A percentile compares a stretch with the other conserved stretches of the same genome.
phyloP scores from a whole-genome alignment of 164 flowering plant genomes.

The Santalum album region DNA sequence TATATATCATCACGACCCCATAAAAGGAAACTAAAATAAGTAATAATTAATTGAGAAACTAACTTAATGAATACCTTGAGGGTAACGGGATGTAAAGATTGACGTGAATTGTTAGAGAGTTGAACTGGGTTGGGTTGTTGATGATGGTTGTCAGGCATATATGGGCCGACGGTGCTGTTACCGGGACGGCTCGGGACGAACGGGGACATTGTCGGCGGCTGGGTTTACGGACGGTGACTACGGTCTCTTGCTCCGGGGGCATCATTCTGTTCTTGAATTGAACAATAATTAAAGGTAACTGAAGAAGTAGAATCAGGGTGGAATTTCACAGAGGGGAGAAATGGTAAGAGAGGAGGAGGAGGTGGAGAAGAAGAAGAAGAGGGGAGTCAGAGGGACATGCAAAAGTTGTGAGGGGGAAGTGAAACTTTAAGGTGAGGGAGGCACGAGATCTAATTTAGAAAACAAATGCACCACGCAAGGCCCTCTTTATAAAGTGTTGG shows the following conservation, averaged over 20 bases:
- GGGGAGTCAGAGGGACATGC: constrained; percentile 25
- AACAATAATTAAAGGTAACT: background rate
- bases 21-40: background rate
- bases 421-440: constrained; percentile 28
- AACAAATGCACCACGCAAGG: background rate
- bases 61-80: constrained; percentile 39
- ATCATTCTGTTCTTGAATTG: constrained; percentile 44
- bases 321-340: background rate
- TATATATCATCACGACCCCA: background rate
- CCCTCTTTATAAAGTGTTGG: too few species aligned
- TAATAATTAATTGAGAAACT: background rate
- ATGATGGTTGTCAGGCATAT: constrained; percentile 7
- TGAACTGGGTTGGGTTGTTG: constrained; percentile 9
- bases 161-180: constrained; percentile 20
- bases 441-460: constrained; percentile 29
- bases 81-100: constrained; percentile 37
- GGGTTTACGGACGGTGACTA: constrained; percentile 7
- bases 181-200: constrained; percentile 26
- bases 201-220: constrained; percentile 20
- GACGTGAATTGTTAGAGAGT: constrained; percentile 21
- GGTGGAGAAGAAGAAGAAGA: background rate
- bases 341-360: background rate
- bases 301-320: background rate
- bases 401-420: constrained; percentile 13
- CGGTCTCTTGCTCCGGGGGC: constrained; percentile 50